Evolutionary conservation across 163 green algal species (phyloP), one percentile per base, ranked within the genome.

Genomic region (Scenedesmus sp.): DNA sequence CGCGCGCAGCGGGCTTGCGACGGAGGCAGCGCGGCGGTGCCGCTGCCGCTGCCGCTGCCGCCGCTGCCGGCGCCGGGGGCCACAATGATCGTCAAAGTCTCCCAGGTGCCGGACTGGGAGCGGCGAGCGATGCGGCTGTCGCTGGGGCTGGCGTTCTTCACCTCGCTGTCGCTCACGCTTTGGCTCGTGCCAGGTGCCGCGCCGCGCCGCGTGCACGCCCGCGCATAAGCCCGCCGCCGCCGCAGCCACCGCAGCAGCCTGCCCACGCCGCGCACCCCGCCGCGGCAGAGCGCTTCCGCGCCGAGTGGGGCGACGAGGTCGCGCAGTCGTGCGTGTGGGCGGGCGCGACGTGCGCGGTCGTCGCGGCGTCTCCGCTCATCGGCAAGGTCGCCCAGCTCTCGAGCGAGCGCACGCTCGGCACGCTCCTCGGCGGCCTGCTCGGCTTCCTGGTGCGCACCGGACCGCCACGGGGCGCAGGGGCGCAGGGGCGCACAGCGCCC

Each of bases 341-440:
- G 22, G 71, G 71, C 3, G 71, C 71, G 9, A 64, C 58, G 3
- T 80, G 71, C 58, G 71, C 71, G 28, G 71, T 80, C 29, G 71
- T 80, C 15, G 71, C 71, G 20, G 71, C 71, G 15, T 64, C 45
- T 11, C 71, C 71, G 4, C 31, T 80, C 31, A 70, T 80, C 53
- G 71, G 71, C 45, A 80, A 80, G 44, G 71, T 80, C 26, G 71
- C 71, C 13, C 71, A 80, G 24, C 71, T 80, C 10, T 72, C 58
- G 6, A 72, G 63, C 42, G 71, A 80, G 28, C 71, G 71, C 4
- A 71, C 71, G 0, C 45, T 80, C 18, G 71, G 71, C 45, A 80
- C 71, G 24, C 10, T 80, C 4, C 63, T 58, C 36, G 71, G 71
- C 0, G 71, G 71, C 42, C 22, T 80, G 45, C 71, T 80, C 26